Conservation (phyloP, 2,329 filamentous ascomycete species). For the Colletotrichum musae region DNA sequence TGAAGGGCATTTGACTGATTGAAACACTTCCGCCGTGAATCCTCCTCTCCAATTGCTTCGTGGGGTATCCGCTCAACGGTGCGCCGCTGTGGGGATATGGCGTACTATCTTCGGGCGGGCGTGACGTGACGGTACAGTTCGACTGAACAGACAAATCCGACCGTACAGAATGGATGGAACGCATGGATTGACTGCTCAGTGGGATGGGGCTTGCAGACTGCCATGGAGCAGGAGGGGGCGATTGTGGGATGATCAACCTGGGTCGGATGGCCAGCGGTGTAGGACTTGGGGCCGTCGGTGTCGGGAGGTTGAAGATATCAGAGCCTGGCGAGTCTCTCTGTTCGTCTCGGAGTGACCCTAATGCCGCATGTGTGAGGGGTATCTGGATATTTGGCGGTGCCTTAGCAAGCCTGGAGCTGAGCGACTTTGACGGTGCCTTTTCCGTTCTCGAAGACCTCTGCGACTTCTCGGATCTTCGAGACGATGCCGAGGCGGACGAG, state of each 20-base stretch:
- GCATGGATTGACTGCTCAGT: background rate
- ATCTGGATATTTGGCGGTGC: too few relatives aligned
- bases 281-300: conserved; percentile 53
- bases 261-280: conserved; percentile 49
- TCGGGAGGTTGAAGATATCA: too few relatives aligned
- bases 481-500: too few relatives aligned
- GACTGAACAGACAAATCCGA: too few relatives aligned
- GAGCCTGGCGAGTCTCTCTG: too few relatives aligned
- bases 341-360: too few relatives aligned
- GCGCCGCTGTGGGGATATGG: conserved; percentile 39
- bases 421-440: too few relatives aligned
- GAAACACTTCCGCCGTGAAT: conserved; percentile 44
- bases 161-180: conserved; percentile 4
- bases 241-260: conserved; percentile 2
- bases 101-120: conserved; percentile 33
- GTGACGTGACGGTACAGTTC: too few relatives aligned
- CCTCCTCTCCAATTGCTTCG: conserved; percentile 30
- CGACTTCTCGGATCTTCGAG: too few relatives aligned
- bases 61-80: conserved; percentile 44
- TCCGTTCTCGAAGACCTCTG: too few relatives aligned
- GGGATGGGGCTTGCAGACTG: conserved; percentile 3
- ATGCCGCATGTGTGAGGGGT: too few relatives aligned
- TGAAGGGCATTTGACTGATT: conserved; percentile 28
- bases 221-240: background rate
- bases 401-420: too few relatives aligned